Percentiles rank a stretch among this genome's conserved stretches.
Conservation (phyloP, 441 rosid species). For the Eutrema salsugineum region DNA sequence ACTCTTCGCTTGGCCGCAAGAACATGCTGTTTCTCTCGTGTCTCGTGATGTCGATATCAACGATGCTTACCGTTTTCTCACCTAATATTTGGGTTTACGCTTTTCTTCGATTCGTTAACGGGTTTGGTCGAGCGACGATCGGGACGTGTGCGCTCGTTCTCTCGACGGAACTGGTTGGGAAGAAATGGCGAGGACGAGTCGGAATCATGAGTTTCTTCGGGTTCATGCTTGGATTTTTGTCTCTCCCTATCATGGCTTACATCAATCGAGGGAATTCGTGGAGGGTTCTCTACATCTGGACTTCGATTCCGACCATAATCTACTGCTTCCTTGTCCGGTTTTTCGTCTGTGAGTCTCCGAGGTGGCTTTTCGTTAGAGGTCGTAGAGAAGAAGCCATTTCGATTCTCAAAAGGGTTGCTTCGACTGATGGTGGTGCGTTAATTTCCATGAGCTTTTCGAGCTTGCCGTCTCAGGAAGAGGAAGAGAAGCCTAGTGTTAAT, state of each 20-base stretch:
- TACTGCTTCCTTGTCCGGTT: slow-evolving; percentile 42
- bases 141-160: slow-evolving; percentile 66
- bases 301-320: slow-evolving; percentile 48
- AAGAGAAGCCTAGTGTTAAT: slow-evolving; percentile 31
- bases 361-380: slow-evolving; percentile 72
- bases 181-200: slow-evolving; percentile 58
- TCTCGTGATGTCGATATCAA: slow-evolving; percentile 47
- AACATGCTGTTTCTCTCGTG: slow-evolving; percentile 59
- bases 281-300: slow-evolving; percentile 63
- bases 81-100: slow-evolving; percentile 71
- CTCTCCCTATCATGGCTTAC: slow-evolving; percentile 59
- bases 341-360: slow-evolving; percentile 62
- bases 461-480: slow-evolving; percentile 23
- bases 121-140: slow-evolving; percentile 67
- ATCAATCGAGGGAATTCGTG: slow-evolving; percentile 51
- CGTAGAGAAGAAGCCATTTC: slow-evolving; percentile 51
- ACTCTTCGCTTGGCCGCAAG: slow-evolving; percentile 69
- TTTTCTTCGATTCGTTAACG: slow-evolving; percentile 44
- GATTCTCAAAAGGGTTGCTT: slow-evolving; percentile 39
- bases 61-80: slow-evolving; percentile 46
- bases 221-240: slow-evolving; percentile 55
- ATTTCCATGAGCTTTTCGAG: slow-evolving; percentile 31
- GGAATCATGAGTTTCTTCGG: slow-evolving; percentile 57
- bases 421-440: slow-evolving; percentile 6
- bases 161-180: slow-evolving; percentile 64